These are phyloP conservation scores for Podospora appendiculata DNA, from an alignment of 495 filamentous ascomycete genomes.

Conservation along the genomic window DNA sequence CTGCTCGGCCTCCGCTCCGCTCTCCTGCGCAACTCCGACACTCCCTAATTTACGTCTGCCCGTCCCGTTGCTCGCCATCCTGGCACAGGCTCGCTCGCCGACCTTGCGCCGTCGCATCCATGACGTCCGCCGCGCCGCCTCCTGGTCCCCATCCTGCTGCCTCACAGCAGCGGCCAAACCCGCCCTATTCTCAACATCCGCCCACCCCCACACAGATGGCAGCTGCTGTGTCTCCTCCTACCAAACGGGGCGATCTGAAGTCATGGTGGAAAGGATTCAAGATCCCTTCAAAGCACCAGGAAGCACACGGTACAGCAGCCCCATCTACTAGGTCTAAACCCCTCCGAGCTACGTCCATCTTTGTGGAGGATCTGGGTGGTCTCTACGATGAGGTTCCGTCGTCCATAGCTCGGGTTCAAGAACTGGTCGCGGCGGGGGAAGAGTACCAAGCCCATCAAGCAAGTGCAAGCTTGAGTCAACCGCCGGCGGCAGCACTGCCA, in stretches of 20 bases:
- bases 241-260: slow-evolving; percentile 64
- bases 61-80: slow-evolving; percentile 7
- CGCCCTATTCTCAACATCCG: slow-evolving; percentile 8
- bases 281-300: slow-evolving; percentile 63
- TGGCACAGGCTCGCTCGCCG: slow-evolving; percentile 12
- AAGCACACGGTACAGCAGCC: slow-evolving; percentile 59
- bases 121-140: slow-evolving; percentile 21
- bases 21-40: too few relatives aligned
- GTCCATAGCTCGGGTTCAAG: slow-evolving; percentile 8
- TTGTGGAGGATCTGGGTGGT: slow-evolving; percentile 15
- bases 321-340: slow-evolving; percentile 11
- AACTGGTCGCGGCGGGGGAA: slow-evolving; percentile 8
- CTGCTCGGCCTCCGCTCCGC: not conserved
- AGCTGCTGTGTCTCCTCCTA: slow-evolving; percentile 49
- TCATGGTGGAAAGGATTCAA: slow-evolving; percentile 93
- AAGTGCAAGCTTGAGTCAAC: slow-evolving; percentile 8
- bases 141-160: slow-evolving; percentile 10
- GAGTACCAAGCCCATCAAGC: not conserved
- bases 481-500: slow-evolving; percentile 2
- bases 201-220: slow-evolving; percentile 15
- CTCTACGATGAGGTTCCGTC: slow-evolving; percentile 8
- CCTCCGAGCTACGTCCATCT: slow-evolving; percentile 7
- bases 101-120: slow-evolving; percentile 18
- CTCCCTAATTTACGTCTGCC: not conserved
- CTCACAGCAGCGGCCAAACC: slow-evolving; percentile 14